Base-by-base conservation (phyloP, 805 yeast genomes). In the Candida berthetii region DNA sequence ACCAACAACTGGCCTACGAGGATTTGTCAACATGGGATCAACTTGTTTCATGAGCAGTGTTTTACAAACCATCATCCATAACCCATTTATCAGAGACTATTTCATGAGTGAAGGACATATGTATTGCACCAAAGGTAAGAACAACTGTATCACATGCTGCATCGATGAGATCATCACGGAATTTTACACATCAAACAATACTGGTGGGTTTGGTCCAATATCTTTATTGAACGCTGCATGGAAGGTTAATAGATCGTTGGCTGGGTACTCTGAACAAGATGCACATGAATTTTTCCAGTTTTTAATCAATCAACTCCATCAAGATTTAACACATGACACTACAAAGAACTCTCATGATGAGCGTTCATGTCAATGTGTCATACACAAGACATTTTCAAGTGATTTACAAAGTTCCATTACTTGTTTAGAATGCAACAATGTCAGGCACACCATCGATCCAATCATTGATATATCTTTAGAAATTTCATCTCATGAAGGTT, bases 261-360 rank as follows among this genome's bases (percentile, higher is more conserved):
- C 97, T 0, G 99, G 99, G 1, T 90, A 90, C 50, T 84, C 93
- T 29, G 97, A 93, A 62, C 99, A 93, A 62, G 99, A 93, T 60
- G 98, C 99, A 0, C 99, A 93, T 63, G 99, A 93, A 62, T 93
- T 91, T 62, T 83, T 95, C 83, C 97, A 93, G 58, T 90, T 91
- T 58, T 56, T 91, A 24, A 69, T 91, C 31, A 85, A 91, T 61
- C 95, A 89, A 61, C 62, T 93, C 42, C 99, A 93, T 43, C 53
- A 56, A 32, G 71, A 64, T 29, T 50, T 61, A 22, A 49, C 47
- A 33, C 41, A 40, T 15, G 44, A 46, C 10, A 40, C 43, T 3
- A 18, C 37, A 7, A 11, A 20, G 10, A 37, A 41, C 7, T 42
- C 38, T 13, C 42, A 44, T 8, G 27, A 36, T 28, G 46, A 47